Evolutionary conservation across 2,329 filamentous ascomycete species (phyloP).

Genomic region (Dothideomycetes sp.): DNA sequence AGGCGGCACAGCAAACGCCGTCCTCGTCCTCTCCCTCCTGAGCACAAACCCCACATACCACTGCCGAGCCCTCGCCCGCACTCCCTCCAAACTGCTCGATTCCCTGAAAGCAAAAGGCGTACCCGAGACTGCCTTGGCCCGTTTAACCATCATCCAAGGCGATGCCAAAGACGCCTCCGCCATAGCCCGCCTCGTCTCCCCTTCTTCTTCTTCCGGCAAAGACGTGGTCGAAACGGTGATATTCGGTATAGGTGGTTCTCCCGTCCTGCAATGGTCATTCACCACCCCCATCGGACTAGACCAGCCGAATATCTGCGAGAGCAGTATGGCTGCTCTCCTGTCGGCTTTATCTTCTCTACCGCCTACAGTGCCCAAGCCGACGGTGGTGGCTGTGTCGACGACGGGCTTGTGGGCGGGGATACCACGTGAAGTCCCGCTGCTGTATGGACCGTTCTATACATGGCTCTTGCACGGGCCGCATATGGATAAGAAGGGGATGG

Average conservation of each 20-base stretch:
- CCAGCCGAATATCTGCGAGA: slow-evolving; percentile 25
- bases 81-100: slow-evolving; percentile 35
- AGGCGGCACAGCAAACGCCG: slow-evolving; percentile 34
- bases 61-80: slow-evolving; percentile 38
- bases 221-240: slow-evolving; percentile 32
- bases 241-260: slow-evolving; percentile 33
- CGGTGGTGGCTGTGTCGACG: slow-evolving; percentile 24
- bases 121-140: slow-evolving; percentile 21
- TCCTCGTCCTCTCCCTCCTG: slow-evolving; percentile 31
- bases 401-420: slow-evolving; percentile 24
- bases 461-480: slow-evolving; percentile 25
- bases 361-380: slow-evolving; percentile 14
- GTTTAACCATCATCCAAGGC: slow-evolving; percentile 36
- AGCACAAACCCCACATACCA: slow-evolving; percentile 26
- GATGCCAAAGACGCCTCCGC: slow-evolving; percentile 31
- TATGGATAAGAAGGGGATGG: slow-evolving; percentile 27
- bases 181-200: slow-evolving; percentile 26
- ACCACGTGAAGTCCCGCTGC: slow-evolving; percentile 26
- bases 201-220: background rate
- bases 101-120: slow-evolving; percentile 32
- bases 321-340: slow-evolving; percentile 20
- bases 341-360: slow-evolving; percentile 14
- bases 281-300: slow-evolving; percentile 20
- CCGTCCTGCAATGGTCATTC: slow-evolving; percentile 15
- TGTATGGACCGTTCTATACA: slow-evolving; percentile 24